Conservation (phyloP, 1,284 basidiomycete species). For the Clitocybe nebularis region DNA sequence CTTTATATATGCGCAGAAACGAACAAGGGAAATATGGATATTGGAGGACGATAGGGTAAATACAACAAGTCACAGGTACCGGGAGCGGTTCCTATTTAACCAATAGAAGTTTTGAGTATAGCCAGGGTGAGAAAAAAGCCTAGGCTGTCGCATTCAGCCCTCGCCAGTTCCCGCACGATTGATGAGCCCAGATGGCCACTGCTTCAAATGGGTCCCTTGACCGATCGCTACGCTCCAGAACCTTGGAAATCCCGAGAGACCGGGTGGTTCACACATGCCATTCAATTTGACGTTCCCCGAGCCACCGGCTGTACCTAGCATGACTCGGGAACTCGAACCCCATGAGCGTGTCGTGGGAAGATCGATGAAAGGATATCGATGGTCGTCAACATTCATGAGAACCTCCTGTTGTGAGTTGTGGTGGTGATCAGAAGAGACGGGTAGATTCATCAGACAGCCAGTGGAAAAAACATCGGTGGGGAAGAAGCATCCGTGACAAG, state of each 20-base stretch:
- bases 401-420: background rate
- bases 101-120: too few relatives aligned
- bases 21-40: too few relatives aligned
- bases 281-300: constrained; percentile 27
- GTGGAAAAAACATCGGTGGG: constrained; percentile 6
- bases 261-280: constrained; percentile 1
- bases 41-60: too few relatives aligned
- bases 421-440: background rate
- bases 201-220: too few relatives aligned
- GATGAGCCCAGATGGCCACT: too few relatives aligned
- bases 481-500: background rate
- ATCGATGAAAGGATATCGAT: constrained; percentile 10
- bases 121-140: too few relatives aligned
- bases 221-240: too few relatives aligned
- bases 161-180: too few relatives aligned
- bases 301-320: constrained; percentile 23
- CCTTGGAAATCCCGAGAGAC: background rate
- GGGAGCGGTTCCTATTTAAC: too few relatives aligned
- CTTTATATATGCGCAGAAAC: too few relatives aligned
- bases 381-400: background rate
- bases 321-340: constrained; percentile 36
- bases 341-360: constrained; percentile 25
- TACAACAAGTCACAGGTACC: too few relatives aligned
- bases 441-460: background rate
- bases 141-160: too few relatives aligned